Evolutionary conservation across 805 yeast genomes (phyloP).

Genomic region (Blastobotrys terrestris): DNA sequence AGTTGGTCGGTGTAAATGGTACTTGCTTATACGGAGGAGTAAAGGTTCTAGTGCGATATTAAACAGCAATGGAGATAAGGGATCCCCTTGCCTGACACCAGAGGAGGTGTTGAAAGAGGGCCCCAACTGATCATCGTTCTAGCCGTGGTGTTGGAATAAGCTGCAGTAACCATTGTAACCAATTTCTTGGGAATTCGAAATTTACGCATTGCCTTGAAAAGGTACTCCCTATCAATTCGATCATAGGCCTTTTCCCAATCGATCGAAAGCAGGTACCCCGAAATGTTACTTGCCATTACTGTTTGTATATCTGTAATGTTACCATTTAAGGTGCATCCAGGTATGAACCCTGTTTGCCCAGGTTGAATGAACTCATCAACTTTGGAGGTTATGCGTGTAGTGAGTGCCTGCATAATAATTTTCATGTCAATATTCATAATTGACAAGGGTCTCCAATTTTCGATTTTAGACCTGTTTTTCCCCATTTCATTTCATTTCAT

Average conservation of each 20-base stretch:
- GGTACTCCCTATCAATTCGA: not conserved
- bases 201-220: not conserved
- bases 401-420: not conserved
- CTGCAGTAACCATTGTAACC: not conserved
- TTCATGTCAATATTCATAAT: not conserved
- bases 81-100: not conserved
- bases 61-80: not conserved
- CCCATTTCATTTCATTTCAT: too few relatives aligned
- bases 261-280: not conserved
- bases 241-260: not conserved
- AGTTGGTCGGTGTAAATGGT: too few relatives aligned
- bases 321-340: not conserved
- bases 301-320: not conserved
- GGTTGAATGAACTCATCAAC: not conserved
- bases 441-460: not conserved
- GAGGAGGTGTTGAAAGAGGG: not conserved
- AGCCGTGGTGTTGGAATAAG: not conserved
- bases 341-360: not conserved
- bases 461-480: too few relatives aligned
- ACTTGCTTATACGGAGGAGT: not conserved
- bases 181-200: not conserved
- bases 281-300: not conserved
- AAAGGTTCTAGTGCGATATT: not conserved
- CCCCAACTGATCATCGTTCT: not conserved
- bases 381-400: not conserved